Conservation (phyloP, 352 stramenopile genomes). For the Phytophthora constricta region DNA sequence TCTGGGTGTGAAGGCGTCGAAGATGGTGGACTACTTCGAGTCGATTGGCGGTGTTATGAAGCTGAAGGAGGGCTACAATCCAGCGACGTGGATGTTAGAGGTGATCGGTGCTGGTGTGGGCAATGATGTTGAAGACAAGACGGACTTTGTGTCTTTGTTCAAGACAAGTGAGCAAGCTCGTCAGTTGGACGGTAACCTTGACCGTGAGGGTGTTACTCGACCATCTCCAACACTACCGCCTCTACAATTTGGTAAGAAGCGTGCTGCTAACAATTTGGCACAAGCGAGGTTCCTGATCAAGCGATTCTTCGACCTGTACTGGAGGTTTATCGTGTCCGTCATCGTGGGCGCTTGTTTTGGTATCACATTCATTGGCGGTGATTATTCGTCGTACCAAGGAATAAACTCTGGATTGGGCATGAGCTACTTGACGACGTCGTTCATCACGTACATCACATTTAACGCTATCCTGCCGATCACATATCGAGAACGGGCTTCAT, state of each 20-base stretch:
- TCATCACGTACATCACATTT: slow-evolving; percentile 68
- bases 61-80: slow-evolving; percentile 72
- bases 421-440: slow-evolving; percentile 74
- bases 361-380: slow-evolving; percentile 9
- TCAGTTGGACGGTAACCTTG: slow-evolving; percentile 1
- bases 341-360: slow-evolving; percentile 9
- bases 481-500: slow-evolving; percentile 77
- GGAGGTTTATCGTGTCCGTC: slow-evolving; percentile 41
- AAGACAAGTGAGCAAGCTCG: slow-evolving; percentile 12
- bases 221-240: slow-evolving; percentile 2
- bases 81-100: slow-evolving; percentile 89
- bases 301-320: slow-evolving; percentile 69
- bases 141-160: slow-evolving; percentile 20
- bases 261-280: slow-evolving; percentile 3
- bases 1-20: slow-evolving; percentile 39
- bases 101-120: slow-evolving; percentile 49
- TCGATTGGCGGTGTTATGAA: slow-evolving; percentile 43
- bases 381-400: slow-evolving; percentile 28
- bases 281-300: slow-evolving; percentile 44
- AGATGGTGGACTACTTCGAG: slow-evolving; percentile 60
- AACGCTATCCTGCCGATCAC: slow-evolving; percentile 67
- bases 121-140: slow-evolving; percentile 31
- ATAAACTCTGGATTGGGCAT: slow-evolving; percentile 52
- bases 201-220: slow-evolving; percentile 2
- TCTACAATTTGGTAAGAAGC: slow-evolving; percentile 21